Evolutionary conservation across 2,329 filamentous ascomycete species (phyloP).

Genomic region (Lachnellula hyalina): DNA sequence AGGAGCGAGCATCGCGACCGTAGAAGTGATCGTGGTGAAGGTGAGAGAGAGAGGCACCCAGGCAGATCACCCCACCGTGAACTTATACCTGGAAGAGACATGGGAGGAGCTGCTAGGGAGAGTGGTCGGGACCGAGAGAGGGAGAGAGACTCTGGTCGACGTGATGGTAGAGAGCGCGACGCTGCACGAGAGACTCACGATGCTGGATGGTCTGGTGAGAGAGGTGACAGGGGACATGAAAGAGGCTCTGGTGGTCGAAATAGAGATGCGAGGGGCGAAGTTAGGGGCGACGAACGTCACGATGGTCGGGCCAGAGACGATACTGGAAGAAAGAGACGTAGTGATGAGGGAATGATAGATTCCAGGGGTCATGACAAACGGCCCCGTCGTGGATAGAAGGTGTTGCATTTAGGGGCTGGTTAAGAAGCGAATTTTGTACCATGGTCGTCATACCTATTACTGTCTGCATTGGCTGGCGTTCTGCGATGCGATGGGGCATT

Average conservation of each 20-base stretch:
- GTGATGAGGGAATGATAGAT: constrained; percentile 25
- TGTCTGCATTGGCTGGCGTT: constrained; percentile 1
- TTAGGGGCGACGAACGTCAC: constrained; percentile 17
- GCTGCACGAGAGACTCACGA: constrained; percentile 19
- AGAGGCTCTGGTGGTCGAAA: constrained; percentile 15
- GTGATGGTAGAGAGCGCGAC: constrained; percentile 22
- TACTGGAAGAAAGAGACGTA: constrained; percentile 26
- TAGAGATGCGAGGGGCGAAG: constrained; percentile 15
- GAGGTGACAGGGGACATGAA: constrained; percentile 18
- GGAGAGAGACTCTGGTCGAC: constrained; percentile 19
- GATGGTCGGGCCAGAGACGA: constrained; percentile 12
- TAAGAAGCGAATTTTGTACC: constrained; percentile 9
- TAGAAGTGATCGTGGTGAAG: constrained; percentile 19
- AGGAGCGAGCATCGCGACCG: constrained; percentile 28
- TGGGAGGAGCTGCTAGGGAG: constrained; percentile 1
- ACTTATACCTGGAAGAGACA: constrained; percentile 5
- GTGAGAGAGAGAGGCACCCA: constrained; percentile 19
- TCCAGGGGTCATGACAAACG: constrained; percentile 32
- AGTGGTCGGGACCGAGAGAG: constrained; percentile 7
- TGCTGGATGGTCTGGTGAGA: constrained; percentile 18
- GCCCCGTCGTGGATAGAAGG: constrained; percentile 18
- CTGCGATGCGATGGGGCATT: constrained; percentile 8
- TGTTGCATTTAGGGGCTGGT: neutral
- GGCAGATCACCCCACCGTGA: constrained; percentile 11
- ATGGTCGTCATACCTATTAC: constrained; percentile 6